Base-by-base conservation (phyloP, 176 grass and related monocot species). In the Otatea glauca region DNA sequence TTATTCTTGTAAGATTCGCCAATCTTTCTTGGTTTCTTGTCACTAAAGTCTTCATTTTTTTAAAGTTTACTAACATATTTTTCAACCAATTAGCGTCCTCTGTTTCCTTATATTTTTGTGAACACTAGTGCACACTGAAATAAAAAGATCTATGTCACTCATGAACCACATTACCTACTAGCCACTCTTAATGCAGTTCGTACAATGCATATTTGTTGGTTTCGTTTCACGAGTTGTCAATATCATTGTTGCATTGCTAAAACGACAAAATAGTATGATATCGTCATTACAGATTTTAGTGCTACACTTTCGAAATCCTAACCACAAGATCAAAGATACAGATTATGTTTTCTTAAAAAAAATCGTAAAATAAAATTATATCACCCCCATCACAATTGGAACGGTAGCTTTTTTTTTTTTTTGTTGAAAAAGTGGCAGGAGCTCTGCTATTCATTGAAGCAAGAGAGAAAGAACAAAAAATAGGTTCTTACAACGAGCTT, bases 301-400 rank as follows among this genome's bases (percentile, higher is more conserved):
- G 65, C 5, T 5, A 63, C 11, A 23, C 23, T 2, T 64, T 29
- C 58, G 5, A n/a, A 9, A 16, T 54, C 21, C 15, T 37, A n/a
- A 41, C 68, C 76, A 15, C 65, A 80, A 16, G 51, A 56, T 58
- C 65, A 70, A 56, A 70, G 0, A 49, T 64, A 49, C 44, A 49
- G 35, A 0, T 66, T 23, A 0, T 51, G 63, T 10, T 67, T 67
- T 47, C 20, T 29, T 21, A 21, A 0, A 6, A 3, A 4, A 3
- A 43, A 21, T 4, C 11, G 20, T 12, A 15, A 65, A 37, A 17
- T 6, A 13, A 60, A 18, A 5, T 5, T n/a, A 5, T 37, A 34
- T 43, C 2, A 5, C 7, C 7, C 7, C 11, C 69, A 13, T 72
- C 38, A 37, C 10, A 42, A n/a, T 50, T 39, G 21, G 54, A 35